Evolutionary conservation across 2,329 filamentous ascomycete genomes (phyloP), one percentile per base, ranked within the genome.

Genomic region (Basipetospora sp.): DNA sequence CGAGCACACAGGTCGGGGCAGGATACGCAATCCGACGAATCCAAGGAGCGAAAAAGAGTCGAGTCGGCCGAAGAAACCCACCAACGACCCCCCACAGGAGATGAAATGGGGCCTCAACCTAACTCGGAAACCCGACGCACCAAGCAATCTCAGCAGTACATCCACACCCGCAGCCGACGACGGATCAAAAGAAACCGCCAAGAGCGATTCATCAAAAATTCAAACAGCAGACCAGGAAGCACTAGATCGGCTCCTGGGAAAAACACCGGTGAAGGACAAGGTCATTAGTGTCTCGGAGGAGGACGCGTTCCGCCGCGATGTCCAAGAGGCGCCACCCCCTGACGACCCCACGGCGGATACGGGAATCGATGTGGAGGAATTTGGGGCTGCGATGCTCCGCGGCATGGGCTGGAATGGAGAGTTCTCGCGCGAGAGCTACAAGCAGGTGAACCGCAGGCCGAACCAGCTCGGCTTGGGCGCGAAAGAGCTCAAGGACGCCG

Each of bases 351-450:
- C 83, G 25, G 84, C 90, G 50, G 96, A 96, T 59, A 79, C 81
- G 41, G 77, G 80, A 10, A 80, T 94, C 43, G 88, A 90, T 0
- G 85, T 96, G 13, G 88, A 94, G 47, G 86, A 94, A 48, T 98
- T 96, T 46, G 90, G 90, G 6, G 81, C 86, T 14, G 86, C 87
- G 1, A 67, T 96, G 45, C 67, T 98, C 26, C 76, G 87, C 22
- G 86, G 87, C 8, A 94, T 96, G 82, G 90, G 90, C 8, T 94
- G 88, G 87, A 86, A 94, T 64, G 79, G 60, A 56, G 71, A 75
- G 39, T 63, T 67, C 43, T 59, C 64, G 33, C 68, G 65, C 2
- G 56, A 63, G 3, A 65, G 58, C 32, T 55, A 60, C 5, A 80
- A 80, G 46, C 65, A 76, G 26, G 77, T 74, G 44, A 78, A 80